Conservation (phyloP, 305 asterid genomes). For the Fraxinus angustifolia region DNA sequence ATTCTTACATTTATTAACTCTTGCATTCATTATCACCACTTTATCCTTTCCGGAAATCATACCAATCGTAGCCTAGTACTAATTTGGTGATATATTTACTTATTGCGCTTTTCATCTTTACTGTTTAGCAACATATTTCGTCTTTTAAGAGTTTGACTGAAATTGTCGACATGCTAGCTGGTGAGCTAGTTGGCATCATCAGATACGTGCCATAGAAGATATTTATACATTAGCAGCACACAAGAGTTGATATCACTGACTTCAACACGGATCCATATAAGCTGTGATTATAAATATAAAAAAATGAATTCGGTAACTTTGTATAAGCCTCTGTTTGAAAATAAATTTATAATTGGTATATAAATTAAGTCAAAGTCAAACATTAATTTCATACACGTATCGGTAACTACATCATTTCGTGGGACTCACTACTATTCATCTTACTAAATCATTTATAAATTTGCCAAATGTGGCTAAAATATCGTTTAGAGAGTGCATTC, state of each 20-base stretch:
- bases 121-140: background rate
- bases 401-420: background rate
- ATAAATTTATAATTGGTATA: no score
- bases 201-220: background rate
- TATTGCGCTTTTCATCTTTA: background rate
- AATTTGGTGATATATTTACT: background rate
- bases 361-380: background rate
- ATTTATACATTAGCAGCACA: background rate
- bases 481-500: background rate
- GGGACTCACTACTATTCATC: background rate
- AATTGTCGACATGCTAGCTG: background rate
- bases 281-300: background rate
- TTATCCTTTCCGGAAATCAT: background rate
- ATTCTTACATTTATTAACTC: background rate
- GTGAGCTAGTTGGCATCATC: background rate
- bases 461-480: background rate
- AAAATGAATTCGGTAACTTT: background rate
- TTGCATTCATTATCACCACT: background rate
- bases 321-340: background rate
- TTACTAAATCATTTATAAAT: background rate
- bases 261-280: background rate
- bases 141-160: background rate
- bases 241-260: background rate
- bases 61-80: background rate
- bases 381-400: background rate